phyloP scores from a whole-genome alignment of 257 asterid species.

The Plantago elongata region DNA sequence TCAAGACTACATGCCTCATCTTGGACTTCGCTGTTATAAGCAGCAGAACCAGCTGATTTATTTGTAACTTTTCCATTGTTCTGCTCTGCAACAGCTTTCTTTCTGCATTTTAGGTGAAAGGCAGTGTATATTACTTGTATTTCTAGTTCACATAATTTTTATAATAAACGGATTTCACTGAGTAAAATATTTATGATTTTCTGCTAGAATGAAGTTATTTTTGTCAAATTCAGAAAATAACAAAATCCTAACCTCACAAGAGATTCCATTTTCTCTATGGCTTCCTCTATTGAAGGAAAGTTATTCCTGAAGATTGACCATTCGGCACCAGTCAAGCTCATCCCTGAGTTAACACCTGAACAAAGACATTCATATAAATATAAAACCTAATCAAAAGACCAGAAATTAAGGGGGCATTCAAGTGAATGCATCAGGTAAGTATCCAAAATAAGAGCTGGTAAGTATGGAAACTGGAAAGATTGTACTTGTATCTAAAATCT shows the following conservation, averaged over 20 bases:
- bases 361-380: conserved; percentile 17
- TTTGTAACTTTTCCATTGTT: conserved; percentile 10
- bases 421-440: neutral
- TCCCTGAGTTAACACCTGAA: conserved; percentile 37
- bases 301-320: conserved; percentile 54
- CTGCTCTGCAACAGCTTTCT: conserved; percentile 29
- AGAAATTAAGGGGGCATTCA: neutral
- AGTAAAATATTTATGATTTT: neutral
- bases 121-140: neutral
- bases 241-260: conserved; percentile 25
- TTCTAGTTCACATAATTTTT: neutral
- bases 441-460: conserved; percentile 8
- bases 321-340: conserved; percentile 45
- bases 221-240: conserved; percentile 7
- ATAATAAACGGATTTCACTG: neutral
- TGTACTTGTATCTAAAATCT: conserved; percentile 12
- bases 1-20: conserved; percentile 24
- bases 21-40: conserved; percentile 21
- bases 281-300: conserved; percentile 49
- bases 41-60: conserved; percentile 15
- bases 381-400: conserved; percentile 4
- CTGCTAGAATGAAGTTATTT: neutral
- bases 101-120: conserved; percentile 22
- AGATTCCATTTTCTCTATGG: conserved; percentile 36
- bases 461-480: neutral